Conservation (phyloP, 2,329 filamentous ascomycete genomes). For the Capronia epimyces region DNA sequence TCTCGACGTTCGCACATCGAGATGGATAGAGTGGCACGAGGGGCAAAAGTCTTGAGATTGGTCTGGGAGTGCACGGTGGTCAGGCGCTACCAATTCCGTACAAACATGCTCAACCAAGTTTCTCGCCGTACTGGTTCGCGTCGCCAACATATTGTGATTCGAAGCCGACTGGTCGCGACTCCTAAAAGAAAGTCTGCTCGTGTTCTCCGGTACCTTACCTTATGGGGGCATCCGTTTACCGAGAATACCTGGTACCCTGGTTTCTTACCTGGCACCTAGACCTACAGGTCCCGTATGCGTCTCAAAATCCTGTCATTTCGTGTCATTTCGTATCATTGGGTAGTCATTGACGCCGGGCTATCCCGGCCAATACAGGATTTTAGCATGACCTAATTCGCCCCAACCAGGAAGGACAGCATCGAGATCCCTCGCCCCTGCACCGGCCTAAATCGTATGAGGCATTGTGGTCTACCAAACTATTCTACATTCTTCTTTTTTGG, state of each 20-base stretch:
- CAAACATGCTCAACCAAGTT: neutral
- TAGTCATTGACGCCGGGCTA: neutral
- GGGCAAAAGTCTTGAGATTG: neutral
- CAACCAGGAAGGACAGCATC: neutral
- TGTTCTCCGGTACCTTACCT: no score
- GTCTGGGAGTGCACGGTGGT: neutral
- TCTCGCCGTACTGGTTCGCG: neutral
- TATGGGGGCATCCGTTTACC: no score
- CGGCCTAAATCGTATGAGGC: conserved; percentile 11
- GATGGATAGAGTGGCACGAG: neutral
- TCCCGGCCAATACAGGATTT: neutral
- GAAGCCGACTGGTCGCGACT: neutral
- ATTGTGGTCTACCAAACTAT: neutral
- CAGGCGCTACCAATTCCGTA: neutral
- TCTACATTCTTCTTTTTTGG: neutral
- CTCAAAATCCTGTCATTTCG: neutral
- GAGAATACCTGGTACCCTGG: no score
- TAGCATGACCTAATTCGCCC: neutral
- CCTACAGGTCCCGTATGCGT: no score
- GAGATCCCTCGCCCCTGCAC: neutral
- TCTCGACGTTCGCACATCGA: neutral
- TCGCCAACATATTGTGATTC: no score
- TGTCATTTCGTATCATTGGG: neutral
- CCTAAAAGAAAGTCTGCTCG: no score
- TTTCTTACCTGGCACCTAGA: no score